Evolutionary conservation across 345 rosid genomes (phyloP).

Genomic region (Firmiana major): DNA sequence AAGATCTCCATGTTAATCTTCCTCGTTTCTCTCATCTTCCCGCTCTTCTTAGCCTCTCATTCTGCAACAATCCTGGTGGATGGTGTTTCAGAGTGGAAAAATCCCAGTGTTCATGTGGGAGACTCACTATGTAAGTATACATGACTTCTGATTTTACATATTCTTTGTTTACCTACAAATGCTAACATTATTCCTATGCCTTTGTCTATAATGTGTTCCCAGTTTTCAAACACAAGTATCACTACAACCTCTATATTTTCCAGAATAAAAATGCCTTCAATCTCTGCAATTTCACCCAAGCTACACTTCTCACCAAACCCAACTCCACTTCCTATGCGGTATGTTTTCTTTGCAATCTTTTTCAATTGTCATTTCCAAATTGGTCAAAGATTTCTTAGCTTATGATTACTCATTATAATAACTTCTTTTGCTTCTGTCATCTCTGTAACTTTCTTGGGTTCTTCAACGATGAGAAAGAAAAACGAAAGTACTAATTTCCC

Average conservation of each 20-base stretch:
- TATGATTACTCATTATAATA: not conserved
- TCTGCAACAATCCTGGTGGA: constrained; percentile 58
- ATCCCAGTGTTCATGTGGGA: constrained; percentile 67
- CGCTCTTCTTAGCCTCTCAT: constrained; percentile 33
- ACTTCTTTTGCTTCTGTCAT: not conserved
- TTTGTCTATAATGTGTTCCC: not conserved
- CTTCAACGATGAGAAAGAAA: not conserved
- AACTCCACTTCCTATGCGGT: constrained; percentile 70
- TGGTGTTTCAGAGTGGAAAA: constrained; percentile 67
- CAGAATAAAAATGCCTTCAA: constrained; percentile 66
- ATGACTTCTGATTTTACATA: not conserved
- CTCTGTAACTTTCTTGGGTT: not conserved
- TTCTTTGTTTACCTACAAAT: not conserved
- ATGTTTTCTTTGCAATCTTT: not conserved
- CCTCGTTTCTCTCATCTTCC: constrained; percentile 28
- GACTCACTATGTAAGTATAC: constrained; percentile 30
- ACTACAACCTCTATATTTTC: constrained; percentile 77
- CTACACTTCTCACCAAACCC: constrained; percentile 73
- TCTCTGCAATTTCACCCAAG: constrained; percentile 74
- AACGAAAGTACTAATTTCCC: not conserved
- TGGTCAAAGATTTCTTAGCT: not conserved
- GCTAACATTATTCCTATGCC: not conserved
- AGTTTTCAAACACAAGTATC: constrained; percentile 84
- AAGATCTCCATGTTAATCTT: constrained; percentile 24
- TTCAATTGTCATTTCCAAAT: not conserved